phyloP scores from a whole-genome alignment of 2,329 filamentous ascomycete genomes.

The Zymoseptoria pseudotritici region DNA sequence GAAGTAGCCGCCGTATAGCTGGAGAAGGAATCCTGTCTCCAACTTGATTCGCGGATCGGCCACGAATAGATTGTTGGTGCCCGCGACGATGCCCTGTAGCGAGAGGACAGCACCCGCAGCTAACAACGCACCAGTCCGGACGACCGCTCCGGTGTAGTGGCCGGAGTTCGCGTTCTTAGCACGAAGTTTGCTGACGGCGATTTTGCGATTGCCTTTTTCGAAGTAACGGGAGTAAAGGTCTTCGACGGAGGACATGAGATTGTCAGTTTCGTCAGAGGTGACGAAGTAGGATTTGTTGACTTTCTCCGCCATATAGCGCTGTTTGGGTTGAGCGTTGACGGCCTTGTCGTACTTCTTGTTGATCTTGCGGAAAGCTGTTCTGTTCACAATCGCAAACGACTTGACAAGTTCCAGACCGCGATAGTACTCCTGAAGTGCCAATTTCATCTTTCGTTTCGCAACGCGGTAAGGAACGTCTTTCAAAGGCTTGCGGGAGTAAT shows the following conservation, averaged over 20 bases:
- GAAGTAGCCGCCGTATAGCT: constrained; percentile 92
- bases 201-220: constrained; percentile 84
- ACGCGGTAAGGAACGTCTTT: constrained; percentile 69
- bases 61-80: constrained; percentile 22
- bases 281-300: constrained; percentile 90
- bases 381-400: constrained; percentile 80
- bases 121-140: constrained; percentile 47
- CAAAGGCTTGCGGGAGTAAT: constrained; percentile 36
- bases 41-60: constrained; percentile 12
- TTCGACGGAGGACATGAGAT: constrained; percentile 71
- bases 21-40: constrained; percentile 25
- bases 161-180: constrained; percentile 55
- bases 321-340: constrained; percentile 65
- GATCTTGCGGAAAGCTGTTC: constrained; percentile 91
- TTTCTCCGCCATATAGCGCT: constrained; percentile 82
- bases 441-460: constrained; percentile 85
- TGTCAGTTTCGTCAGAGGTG: constrained; percentile 75
- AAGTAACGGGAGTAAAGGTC: constrained; percentile 94
- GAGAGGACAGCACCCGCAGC: constrained; percentile 38
- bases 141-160: constrained; percentile 52
- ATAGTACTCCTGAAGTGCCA: constrained; percentile 88
- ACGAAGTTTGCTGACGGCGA: constrained; percentile 80
- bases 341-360: constrained; percentile 99
- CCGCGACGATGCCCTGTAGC: constrained; percentile 38
- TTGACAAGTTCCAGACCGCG: constrained; percentile 85